A percentile compares a stretch with the other conserved stretches of the same genome.
Evolutionary conservation across 441 rosid genomes (phyloP).

Genomic region (Gossypium laxum): DNA sequence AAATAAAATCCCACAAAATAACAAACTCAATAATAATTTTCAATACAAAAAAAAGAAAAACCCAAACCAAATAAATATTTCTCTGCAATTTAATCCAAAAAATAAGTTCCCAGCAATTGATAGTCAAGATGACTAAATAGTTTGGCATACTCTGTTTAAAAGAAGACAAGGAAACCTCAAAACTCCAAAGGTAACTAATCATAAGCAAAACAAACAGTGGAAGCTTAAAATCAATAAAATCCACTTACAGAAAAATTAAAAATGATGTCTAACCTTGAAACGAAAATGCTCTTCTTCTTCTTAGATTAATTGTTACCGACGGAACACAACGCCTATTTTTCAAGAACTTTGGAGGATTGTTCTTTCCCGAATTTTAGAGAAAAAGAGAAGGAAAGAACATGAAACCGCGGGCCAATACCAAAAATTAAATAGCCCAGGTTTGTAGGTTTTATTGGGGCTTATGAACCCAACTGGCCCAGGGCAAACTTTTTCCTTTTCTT

Average conservation of each 20-base stretch:
- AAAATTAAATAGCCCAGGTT: background rate
- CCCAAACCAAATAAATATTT: background rate
- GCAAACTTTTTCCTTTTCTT: too few species aligned
- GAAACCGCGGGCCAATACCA: background rate
- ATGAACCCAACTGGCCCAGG: too few species aligned
- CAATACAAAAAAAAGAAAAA: background rate
- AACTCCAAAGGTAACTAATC: background rate
- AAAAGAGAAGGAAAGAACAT: background rate
- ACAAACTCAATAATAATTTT: background rate
- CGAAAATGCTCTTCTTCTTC: background rate
- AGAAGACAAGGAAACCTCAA: background rate
- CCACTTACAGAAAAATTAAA: background rate
- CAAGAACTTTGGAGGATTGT: background rate
- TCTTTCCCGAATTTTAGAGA: background rate
- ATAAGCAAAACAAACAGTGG: too few species aligned
- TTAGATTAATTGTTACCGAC: background rate
- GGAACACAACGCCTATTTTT: background rate
- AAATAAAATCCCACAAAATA: background rate
- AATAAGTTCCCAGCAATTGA: background rate
- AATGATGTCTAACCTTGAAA: background rate
- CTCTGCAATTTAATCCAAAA: background rate
- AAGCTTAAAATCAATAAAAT: background rate
- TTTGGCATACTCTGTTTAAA: background rate
- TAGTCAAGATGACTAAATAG: background rate
- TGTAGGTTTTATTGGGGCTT: background rate